A percentile compares a stretch with the other conserved stretches of the same genome.
Conservation (phyloP, 352 stramenopile species). For the Pythium coloratum region DNA sequence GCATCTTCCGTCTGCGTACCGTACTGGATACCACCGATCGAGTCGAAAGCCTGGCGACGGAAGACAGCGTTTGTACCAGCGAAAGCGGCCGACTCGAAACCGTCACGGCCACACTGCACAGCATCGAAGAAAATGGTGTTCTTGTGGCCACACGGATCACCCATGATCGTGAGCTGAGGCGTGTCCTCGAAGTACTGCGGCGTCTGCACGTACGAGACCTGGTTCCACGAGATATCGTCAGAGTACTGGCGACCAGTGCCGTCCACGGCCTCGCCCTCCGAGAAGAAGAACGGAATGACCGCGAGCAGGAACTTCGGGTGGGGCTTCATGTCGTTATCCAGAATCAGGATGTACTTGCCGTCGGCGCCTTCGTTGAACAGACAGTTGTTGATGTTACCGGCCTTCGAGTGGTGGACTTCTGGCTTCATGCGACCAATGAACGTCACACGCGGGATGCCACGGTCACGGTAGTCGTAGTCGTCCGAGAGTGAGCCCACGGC, state of each 20-base stretch:
- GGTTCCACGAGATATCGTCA: slow-evolving; percentile 89
- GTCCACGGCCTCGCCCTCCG: slow-evolving; percentile 83
- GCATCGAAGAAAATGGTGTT: slow-evolving; percentile 92
- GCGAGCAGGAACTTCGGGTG: slow-evolving; percentile 87
- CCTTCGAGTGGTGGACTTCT: slow-evolving; percentile 89
- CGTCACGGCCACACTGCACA: slow-evolving; percentile 85
- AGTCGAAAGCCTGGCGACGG: slow-evolving; percentile 87
- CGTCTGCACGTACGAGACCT: slow-evolving; percentile 88
- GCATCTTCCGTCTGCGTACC: slow-evolving; percentile 90
- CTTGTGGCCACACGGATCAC: slow-evolving; percentile 87
- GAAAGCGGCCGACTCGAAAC: slow-evolving; percentile 86
- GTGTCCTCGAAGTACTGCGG: slow-evolving; percentile 90
- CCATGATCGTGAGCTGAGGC: slow-evolving; percentile 83
- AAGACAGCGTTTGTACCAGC: slow-evolving; percentile 90
- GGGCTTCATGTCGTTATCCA: slow-evolving; percentile 93
- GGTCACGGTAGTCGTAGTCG: slow-evolving; percentile 91
- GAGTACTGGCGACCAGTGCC: slow-evolving; percentile 83
- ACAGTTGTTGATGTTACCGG: slow-evolving; percentile 92
- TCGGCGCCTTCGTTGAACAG: slow-evolving; percentile 89
- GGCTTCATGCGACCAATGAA: slow-evolving; percentile 90
- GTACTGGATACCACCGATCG: slow-evolving; percentile 88
- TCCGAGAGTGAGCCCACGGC: slow-evolving; percentile 84
- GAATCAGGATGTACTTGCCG: slow-evolving; percentile 89
- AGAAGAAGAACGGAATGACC: slow-evolving; percentile 89
- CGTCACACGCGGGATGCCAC: slow-evolving; percentile 80